Evolutionary conservation across 768 basidiomycete species (phyloP).

Genomic region (Leccinellum albellum): DNA sequence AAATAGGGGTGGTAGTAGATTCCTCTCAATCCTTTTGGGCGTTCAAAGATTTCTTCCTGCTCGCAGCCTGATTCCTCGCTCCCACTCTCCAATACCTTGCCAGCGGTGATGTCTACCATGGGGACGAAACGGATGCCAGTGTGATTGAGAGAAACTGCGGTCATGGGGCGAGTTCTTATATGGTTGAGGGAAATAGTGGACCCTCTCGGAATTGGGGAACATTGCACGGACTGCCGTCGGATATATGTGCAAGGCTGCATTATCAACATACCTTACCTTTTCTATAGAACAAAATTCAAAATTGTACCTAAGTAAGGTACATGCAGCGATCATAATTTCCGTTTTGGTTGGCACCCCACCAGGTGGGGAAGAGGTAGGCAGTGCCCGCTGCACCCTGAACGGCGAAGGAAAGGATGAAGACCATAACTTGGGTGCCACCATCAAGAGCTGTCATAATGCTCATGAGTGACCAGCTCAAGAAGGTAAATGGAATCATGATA

Average conservation of each 20-base stretch:
- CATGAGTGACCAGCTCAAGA: neutral
- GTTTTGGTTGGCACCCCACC: slow-evolving; percentile 59
- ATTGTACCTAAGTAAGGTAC: slow-evolving; percentile 8
- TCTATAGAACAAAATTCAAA: no score
- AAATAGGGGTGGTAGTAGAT: slow-evolving; percentile 54
- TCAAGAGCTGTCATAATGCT: slow-evolving; percentile 28
- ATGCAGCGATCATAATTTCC: slow-evolving; percentile 36
- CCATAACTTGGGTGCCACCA: slow-evolving; percentile 35
- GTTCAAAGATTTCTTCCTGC: slow-evolving; percentile 36
- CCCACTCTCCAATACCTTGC: slow-evolving; percentile 22
- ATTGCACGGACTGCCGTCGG: no score
- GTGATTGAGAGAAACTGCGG: neutral
- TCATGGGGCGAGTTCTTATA: slow-evolving; percentile 13
- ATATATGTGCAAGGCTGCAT: no score
- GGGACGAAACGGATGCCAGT: slow-evolving; percentile 1
- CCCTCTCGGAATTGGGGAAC: slow-evolving; percentile 8
- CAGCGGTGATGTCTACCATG: slow-evolving; percentile 14
- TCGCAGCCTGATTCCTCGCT: slow-evolving; percentile 30
- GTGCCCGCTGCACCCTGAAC: slow-evolving; percentile 50
- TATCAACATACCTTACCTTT: no score
- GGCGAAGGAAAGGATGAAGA: slow-evolving; percentile 33
- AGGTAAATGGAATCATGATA: no score
- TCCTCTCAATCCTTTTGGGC: slow-evolving; percentile 49
- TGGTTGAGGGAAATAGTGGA: no score
- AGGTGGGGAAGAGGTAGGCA: slow-evolving; percentile 47